phyloP scores from a whole-genome alignment of 1,284 basidiomycete species.

The Chiua sp. region DNA sequence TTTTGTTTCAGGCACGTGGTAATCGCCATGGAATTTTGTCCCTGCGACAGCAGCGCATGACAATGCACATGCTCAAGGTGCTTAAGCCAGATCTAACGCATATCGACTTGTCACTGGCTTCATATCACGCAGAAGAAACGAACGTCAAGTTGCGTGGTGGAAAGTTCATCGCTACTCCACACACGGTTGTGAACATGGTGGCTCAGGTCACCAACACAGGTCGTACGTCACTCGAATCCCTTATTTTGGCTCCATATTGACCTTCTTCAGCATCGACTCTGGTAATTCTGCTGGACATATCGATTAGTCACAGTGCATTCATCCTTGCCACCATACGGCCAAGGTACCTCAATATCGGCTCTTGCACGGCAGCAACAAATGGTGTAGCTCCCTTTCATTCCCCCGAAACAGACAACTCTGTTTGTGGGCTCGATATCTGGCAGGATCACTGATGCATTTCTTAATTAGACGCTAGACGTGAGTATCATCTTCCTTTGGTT shows the following conservation, averaged over 20 bases:
- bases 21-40: slow-evolving; percentile 76
- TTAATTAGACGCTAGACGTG: slow-evolving; percentile 81
- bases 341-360: slow-evolving; percentile 86
- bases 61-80: slow-evolving; percentile 75
- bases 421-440: slow-evolving; percentile 97
- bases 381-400: slow-evolving; percentile 59
- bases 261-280: slow-evolving; percentile 49
- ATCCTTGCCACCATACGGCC: slow-evolving; percentile 82
- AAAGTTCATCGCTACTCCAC: slow-evolving; percentile 53
- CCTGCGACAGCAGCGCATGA: slow-evolving; percentile 77
- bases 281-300: slow-evolving; percentile 59
- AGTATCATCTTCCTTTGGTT: slow-evolving; percentile 37
- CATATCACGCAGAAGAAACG: slow-evolving; percentile 38
- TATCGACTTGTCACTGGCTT: slow-evolving; percentile 62
- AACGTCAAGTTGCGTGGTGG: slow-evolving; percentile 37
- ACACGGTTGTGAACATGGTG: slow-evolving; percentile 64
- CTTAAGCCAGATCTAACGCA: slow-evolving; percentile 68
- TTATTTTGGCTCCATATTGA: slow-evolving; percentile 5
- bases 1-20: slow-evolving; percentile 67
- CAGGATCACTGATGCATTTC: slow-evolving; percentile 82
- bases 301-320: slow-evolving; percentile 72
- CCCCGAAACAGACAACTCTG: slow-evolving; percentile 68
- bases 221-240: slow-evolving; percentile 40
- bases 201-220: slow-evolving; percentile 65
- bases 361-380: slow-evolving; percentile 83